Evolutionary conservation across 139 green algal species (phyloP).

Genomic region (Chlorella sorokiniana): DNA sequence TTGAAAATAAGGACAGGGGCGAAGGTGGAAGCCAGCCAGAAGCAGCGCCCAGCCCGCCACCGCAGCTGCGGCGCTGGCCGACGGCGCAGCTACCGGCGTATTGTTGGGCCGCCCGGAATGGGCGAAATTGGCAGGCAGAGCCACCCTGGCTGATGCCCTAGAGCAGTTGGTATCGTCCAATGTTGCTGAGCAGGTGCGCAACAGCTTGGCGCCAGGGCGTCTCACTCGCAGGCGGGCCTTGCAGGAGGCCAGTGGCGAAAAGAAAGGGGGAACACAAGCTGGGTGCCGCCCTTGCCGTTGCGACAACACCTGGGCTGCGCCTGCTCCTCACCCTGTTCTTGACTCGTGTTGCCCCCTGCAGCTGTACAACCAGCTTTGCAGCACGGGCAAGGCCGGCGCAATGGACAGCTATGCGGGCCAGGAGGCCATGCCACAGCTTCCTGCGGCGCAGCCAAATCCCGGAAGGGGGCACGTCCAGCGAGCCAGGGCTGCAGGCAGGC

Average conservation of each 20-base stretch:
- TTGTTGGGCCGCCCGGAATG: background rate
- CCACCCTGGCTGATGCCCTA: background rate
- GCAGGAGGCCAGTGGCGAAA: no score
- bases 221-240: no score
- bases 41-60: no score
- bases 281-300: background rate
- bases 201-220: no score
- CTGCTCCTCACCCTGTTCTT: background rate
- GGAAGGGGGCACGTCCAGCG: no score
- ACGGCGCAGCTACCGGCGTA: background rate
- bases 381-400: background rate
- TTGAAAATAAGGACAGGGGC: no score
- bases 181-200: background rate
- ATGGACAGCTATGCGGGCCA: background rate
- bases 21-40: background rate
- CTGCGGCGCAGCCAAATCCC: no score
- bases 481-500: no score
- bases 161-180: background rate
- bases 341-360: background rate
- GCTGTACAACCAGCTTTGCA: conserved; percentile 20
- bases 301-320: background rate
- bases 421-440: background rate
- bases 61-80: background rate
- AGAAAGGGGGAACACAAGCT: no score
- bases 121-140: background rate